Conservation (phyloP, 2,329 filamentous ascomycete genomes). For the Colletotrichum lini region DNA sequence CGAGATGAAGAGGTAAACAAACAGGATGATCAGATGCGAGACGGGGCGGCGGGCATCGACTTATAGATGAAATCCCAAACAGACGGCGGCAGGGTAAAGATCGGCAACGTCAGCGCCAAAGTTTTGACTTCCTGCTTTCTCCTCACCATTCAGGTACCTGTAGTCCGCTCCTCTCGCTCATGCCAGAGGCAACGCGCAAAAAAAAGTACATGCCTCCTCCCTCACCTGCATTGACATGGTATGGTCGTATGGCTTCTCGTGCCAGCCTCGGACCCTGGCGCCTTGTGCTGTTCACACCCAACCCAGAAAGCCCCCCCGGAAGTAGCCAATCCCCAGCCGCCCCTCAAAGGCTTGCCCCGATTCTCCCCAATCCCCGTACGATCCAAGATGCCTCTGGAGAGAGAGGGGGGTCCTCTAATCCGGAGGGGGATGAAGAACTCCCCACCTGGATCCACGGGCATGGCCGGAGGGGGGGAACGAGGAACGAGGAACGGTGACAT, state of each 20-base stretch:
- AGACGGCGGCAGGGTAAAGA: constrained; percentile 26
- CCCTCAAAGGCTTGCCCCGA: constrained; percentile 33
- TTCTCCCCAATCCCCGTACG: constrained; percentile 42
- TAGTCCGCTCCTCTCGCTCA: constrained; percentile 5
- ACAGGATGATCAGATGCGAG: constrained; percentile 11
- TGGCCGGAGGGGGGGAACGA: background rate
- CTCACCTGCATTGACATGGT: constrained; percentile 3
- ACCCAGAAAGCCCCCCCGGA: constrained; percentile 26
- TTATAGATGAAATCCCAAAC: constrained; percentile 38
- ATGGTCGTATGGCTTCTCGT: constrained; percentile 25
- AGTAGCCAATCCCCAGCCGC: constrained; percentile 37
- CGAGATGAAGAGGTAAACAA: constrained; percentile 9
- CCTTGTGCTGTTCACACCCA: constrained; percentile 36
- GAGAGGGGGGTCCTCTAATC: constrained; percentile 29
- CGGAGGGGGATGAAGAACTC: constrained; percentile 13
- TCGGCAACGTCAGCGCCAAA: constrained; percentile 37
- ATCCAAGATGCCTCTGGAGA: constrained; percentile 40
- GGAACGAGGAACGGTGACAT: constrained; percentile 22
- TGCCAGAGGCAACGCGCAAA: constrained; percentile 22
- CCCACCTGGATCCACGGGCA: constrained; percentile 31
- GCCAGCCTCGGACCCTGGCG: constrained; percentile 36
- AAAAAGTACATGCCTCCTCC: constrained; percentile 2
- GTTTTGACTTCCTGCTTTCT: constrained; percentile 9
- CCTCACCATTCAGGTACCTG: constrained; percentile 7
- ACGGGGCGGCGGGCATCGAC: constrained; percentile 26